Evolutionary conservation across 2,329 filamentous ascomycete genomes (phyloP).

Genomic region (Fusarium sp.): DNA sequence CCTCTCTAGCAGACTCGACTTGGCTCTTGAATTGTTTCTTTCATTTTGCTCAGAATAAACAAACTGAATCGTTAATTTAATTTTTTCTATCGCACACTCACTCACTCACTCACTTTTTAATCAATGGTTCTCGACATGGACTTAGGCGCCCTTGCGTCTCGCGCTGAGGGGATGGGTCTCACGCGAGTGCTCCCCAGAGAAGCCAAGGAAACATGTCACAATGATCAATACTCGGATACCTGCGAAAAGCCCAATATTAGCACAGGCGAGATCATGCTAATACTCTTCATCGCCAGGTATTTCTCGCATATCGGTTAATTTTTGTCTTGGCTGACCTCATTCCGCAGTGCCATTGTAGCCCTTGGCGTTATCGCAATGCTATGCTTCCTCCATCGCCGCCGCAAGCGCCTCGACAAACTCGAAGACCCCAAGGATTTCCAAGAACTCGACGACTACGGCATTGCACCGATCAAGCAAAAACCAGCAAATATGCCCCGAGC

Average conservation of each 20-base stretch:
- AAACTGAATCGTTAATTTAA: conserved; percentile 11
- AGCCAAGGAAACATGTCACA: conserved; percentile 29
- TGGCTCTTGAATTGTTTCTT: not conserved
- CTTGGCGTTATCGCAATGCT: conserved; percentile 27
- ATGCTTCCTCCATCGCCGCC: conserved; percentile 32
- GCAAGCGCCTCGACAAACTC: conserved; percentile 21
- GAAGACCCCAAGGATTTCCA: conserved; percentile 38
- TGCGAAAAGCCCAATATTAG: conserved; percentile 36
- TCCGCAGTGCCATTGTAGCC: conserved; percentile 12
- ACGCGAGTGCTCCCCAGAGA: conserved; percentile 32
- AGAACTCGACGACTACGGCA: conserved; percentile 42
- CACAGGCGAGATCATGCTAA: conserved; percentile 19
- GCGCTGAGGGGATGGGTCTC: conserved; percentile 13
- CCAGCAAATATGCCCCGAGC: conserved; percentile 20
- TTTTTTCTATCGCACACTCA: not conserved
- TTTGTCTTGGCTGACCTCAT: not conserved
- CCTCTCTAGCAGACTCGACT: conserved; percentile 1
- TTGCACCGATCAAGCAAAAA: conserved; percentile 5
- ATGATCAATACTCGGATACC: conserved; percentile 19
- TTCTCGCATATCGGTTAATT: not conserved
- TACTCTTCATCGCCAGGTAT: conserved; percentile 29
- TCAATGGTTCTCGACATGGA: conserved; percentile 29
- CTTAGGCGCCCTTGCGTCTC: conserved; percentile 6
- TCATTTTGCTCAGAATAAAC: not conserved
- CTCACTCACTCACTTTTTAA: not conserved